Base-by-base conservation (phyloP, 2,329 filamentous ascomycete genomes). In the Falciphora oryzae region DNA sequence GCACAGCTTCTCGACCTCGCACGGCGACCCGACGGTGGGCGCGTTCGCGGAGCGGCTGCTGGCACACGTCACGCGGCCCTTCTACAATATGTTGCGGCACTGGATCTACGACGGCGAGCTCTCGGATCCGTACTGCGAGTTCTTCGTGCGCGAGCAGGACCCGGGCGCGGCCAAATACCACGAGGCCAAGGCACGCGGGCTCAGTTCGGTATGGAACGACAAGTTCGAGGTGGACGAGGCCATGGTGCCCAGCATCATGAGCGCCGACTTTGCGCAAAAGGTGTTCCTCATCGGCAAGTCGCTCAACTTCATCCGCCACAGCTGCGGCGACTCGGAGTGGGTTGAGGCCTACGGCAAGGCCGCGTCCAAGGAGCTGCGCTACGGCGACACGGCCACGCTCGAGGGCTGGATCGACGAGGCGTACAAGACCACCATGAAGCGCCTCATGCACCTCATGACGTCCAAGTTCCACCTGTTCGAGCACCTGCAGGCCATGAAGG, bases 91-190 rank as follows among this genome's bases (percentile, higher is more conserved):
- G 80, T 81, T 99, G 64, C 88, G 93, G 64, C 90, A 92, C 71
- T 99, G 95, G 95, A 97, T 99, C 62, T 99, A 99, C 73, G 94
- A 99, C 72, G 95, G 95, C 66, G 96, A 99, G 79, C 83, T 99
- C 18, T 93, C 92, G n/a, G 95, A 99, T 75, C 95, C 96, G 0
- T 97, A 93, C 72, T 84, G 88, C 65, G 95, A 99, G 73, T 99
- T 99, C 77, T 98, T 99, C 71, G 93, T 99, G 27, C 88, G 88
- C 27, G 92, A 97, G 74, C 92, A 94, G 70, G 85, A 88, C 63
- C 82, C 85, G 6, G 77, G 78, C 59, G 77, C 81, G 35, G 73
- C 75, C 62, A 71, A 70, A 70, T 78, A 67, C 75, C 80, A 71
- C 81, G 79, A 81, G 65, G 72, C 76, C 61, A 83, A 81, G 69